phyloP scores from a whole-genome alignment of 768 basidiomycete species.

The Amanita muscaria region DNA sequence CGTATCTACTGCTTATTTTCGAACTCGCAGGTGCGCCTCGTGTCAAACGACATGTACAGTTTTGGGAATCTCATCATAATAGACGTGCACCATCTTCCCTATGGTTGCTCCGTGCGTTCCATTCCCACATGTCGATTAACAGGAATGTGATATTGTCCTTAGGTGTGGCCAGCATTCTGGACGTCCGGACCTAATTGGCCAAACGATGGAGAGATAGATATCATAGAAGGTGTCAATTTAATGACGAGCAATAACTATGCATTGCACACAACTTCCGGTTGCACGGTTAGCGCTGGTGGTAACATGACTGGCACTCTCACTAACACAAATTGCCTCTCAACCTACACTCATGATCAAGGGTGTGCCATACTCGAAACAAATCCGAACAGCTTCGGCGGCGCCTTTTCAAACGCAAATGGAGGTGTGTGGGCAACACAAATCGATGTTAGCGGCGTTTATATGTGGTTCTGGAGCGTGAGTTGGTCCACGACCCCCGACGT shows the following conservation, averaged over 20 bases:
- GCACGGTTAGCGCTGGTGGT: constrained; percentile 26
- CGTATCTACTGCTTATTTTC: too few species aligned
- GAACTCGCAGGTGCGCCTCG: constrained; percentile 31
- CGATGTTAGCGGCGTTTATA: constrained; percentile 35
- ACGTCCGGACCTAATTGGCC: constrained; percentile 40
- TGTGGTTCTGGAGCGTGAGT: constrained; percentile 40
- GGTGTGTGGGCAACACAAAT: constrained; percentile 74
- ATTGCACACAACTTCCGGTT: constrained; percentile 53
- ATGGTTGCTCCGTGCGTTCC: constrained; percentile 40
- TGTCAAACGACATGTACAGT: constrained; percentile 30
- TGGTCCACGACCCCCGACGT: too few species aligned
- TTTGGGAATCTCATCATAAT: constrained; percentile 34
- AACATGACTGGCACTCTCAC: constrained; percentile 40
- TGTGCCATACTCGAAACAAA: constrained; percentile 59
- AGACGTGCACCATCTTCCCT: constrained; percentile 40
- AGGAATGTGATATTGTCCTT: not conserved
- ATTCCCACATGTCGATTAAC: not conserved
- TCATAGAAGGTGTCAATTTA: constrained; percentile 77
- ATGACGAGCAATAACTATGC: constrained; percentile 66
- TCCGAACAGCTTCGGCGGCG: constrained; percentile 53
- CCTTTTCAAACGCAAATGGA: constrained; percentile 61
- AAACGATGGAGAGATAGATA: constrained; percentile 43
- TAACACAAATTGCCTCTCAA: constrained; percentile 51
- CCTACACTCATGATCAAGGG: constrained; percentile 44
- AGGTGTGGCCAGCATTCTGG: constrained; percentile 47